A percentile compares a stretch with the other conserved stretches of the same genome.
phyloP scores from a whole-genome alignment of 2,329 filamentous ascomycete species.

The Ascochyta pisi region DNA sequence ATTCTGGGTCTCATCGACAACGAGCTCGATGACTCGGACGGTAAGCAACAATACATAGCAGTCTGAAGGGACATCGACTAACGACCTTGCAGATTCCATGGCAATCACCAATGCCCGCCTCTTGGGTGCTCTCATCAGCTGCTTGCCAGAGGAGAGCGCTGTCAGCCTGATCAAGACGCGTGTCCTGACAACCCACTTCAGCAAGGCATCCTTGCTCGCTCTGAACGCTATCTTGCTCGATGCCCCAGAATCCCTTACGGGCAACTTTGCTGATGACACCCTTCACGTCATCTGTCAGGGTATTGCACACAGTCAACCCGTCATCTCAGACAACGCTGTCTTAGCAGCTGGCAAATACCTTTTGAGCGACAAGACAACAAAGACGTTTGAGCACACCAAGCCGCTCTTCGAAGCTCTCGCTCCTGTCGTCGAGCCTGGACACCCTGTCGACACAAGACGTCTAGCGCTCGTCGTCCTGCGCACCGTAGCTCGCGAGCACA shows the following conservation, averaged over 20 bases:
- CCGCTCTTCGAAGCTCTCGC: conserved; percentile 81
- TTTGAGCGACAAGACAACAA: conserved; percentile 68
- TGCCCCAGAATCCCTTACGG: conserved; percentile 72
- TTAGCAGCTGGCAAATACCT: conserved; percentile 91
- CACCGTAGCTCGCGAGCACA: conserved; percentile 79
- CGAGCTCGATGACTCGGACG: conserved; percentile 76
- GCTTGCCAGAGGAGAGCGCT: conserved; percentile 76
- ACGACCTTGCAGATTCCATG: conserved; percentile 63
- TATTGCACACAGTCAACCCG: conserved; percentile 74
- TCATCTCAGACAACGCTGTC: conserved; percentile 86
- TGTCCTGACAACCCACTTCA: conserved; percentile 79
- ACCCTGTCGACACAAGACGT: conserved; percentile 81
- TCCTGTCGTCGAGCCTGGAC: conserved; percentile 76
- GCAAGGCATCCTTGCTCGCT: conserved; percentile 79
- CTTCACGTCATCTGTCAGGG: conserved; percentile 80
- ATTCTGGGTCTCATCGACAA: conserved; percentile 88
- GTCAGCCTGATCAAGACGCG: conserved; percentile 68
- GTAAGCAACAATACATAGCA: conserved; percentile 46
- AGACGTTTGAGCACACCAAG: conserved; percentile 78
- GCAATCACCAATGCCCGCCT: conserved; percentile 90
- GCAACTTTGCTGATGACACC: conserved; percentile 75
- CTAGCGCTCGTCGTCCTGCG: conserved; percentile 86
- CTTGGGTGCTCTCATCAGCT: conserved; percentile 87
- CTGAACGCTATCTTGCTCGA: conserved; percentile 90
- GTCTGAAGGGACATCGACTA: neutral